Evolutionary conservation across 768 basidiomycete genomes (phyloP).

Genomic region (Strobilomyces dryophilus): DNA sequence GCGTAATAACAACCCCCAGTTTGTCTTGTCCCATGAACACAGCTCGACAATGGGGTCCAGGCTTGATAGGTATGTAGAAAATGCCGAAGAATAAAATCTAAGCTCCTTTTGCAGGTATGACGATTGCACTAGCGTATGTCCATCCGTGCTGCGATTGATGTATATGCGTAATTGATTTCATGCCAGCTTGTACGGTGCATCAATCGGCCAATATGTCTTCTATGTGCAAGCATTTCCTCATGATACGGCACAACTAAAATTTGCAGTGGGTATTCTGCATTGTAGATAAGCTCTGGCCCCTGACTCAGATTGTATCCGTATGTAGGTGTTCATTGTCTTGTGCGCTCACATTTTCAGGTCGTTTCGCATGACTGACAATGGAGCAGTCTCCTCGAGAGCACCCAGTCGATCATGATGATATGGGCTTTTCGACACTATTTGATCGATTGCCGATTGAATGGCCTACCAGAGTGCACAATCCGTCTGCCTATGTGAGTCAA

Average conservation of each 20-base stretch:
- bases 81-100: neutral
- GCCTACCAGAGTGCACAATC: neutral
- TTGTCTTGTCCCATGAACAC: slow-evolving; percentile 5
- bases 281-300: neutral
- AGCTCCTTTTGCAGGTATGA: slow-evolving; percentile 18
- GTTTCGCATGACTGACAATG: neutral
- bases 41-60: slow-evolving; percentile 8
- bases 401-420: neutral
- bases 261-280: slow-evolving; percentile 8
- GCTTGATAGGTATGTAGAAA: slow-evolving; percentile 14
- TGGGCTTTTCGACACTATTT: slow-evolving; percentile 1
- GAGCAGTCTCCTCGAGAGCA: slow-evolving; percentile 8
- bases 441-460: slow-evolving; percentile 8
- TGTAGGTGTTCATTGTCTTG: slow-evolving; percentile 10
- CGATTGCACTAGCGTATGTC: slow-evolving; percentile 12
- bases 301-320: neutral
- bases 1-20: neutral
- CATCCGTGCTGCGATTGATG: neutral
- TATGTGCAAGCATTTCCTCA: slow-evolving; percentile 17
- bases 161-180: neutral
- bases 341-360: neutral
- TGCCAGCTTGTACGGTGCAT: slow-evolving; percentile 18
- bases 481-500: slow-evolving; percentile 7
- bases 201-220: slow-evolving; percentile 15
- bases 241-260: slow-evolving; percentile 10